Evolutionary conservation across 2,329 filamentous ascomycete genomes (phyloP).

Genomic region (Cordyceps cateniannulata): DNA sequence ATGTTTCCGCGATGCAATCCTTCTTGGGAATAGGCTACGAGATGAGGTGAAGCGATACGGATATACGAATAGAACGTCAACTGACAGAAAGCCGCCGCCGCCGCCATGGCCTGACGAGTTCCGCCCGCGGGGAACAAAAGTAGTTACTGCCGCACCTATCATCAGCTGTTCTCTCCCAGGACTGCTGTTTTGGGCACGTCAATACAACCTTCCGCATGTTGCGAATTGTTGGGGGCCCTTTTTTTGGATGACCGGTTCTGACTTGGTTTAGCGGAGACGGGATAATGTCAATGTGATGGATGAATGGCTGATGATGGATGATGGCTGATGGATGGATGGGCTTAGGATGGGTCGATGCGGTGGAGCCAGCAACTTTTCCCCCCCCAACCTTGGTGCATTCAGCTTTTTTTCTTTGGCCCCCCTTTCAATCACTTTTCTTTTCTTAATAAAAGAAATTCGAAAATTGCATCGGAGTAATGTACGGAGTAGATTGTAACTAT

Average conservation of each 20-base stretch:
- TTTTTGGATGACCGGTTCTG: no score
- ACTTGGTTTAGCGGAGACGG: neutral
- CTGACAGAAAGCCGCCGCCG: neutral
- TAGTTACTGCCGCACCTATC: neutral
- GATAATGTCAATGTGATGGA: neutral
- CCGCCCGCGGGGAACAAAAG: neutral
- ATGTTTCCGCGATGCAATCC: neutral
- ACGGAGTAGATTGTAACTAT: no score
- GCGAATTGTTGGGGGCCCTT: neutral
- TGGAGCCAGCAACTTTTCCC: neutral
- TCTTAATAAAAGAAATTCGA: no score
- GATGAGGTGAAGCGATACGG: neutral
- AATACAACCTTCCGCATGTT: neutral
- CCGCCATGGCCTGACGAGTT: neutral
- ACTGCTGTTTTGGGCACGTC: neutral
- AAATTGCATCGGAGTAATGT: no score
- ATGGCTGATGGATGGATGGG: neutral
- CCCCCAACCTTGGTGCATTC: neutral
- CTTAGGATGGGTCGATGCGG: conserved; percentile 7
- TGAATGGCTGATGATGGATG: neutral
- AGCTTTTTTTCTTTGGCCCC: neutral
- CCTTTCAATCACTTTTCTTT: no score
- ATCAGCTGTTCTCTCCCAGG: neutral
- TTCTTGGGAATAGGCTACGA: neutral
- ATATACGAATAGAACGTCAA: neutral